Percentiles rank a stretch among this genome's conserved stretches.
Conservation (phyloP, 2,329 filamentous ascomycete genomes). For the Colletotrichum gloeosporioides region DNA sequence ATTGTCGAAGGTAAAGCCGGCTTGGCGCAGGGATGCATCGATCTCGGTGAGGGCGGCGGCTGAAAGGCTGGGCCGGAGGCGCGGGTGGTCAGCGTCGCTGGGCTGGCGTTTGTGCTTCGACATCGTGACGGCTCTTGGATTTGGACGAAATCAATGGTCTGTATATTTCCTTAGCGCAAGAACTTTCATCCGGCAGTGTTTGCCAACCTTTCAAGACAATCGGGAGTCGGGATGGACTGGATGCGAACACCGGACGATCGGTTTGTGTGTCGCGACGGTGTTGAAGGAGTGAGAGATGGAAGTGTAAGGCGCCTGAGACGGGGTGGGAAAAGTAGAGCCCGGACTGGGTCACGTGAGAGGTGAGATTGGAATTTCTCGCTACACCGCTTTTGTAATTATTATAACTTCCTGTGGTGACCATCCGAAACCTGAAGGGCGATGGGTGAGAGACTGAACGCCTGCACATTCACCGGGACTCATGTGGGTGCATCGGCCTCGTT, state of each 20-base stretch:
- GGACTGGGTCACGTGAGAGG: not conserved
- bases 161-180: not conserved
- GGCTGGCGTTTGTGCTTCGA: not conserved
- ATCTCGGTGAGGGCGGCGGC: not conserved
- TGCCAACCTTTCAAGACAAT: not conserved
- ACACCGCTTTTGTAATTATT: not conserved
- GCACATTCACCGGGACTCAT: too few species aligned
- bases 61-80: not conserved
- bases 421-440: too few species aligned
- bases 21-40: accelerated
- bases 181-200: not conserved
- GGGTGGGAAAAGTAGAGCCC: not conserved
- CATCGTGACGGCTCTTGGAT: not conserved
- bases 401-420: too few species aligned
- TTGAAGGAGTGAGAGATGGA: not conserved
- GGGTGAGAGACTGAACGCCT: too few species aligned
- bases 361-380: not conserved
- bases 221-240: not conserved
- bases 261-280: not conserved
- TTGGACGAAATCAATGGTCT: accelerated
- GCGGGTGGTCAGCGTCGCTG: not conserved
- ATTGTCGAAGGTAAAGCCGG: not conserved
- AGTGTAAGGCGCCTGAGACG: not conserved
- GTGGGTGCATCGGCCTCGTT: too few species aligned
- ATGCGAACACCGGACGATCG: not conserved